Percentiles rank a stretch among this genome's conserved stretches.
phyloP scores from a whole-genome alignment of 2,329 filamentous ascomycete genomes.

The Alternaria sp. region DNA sequence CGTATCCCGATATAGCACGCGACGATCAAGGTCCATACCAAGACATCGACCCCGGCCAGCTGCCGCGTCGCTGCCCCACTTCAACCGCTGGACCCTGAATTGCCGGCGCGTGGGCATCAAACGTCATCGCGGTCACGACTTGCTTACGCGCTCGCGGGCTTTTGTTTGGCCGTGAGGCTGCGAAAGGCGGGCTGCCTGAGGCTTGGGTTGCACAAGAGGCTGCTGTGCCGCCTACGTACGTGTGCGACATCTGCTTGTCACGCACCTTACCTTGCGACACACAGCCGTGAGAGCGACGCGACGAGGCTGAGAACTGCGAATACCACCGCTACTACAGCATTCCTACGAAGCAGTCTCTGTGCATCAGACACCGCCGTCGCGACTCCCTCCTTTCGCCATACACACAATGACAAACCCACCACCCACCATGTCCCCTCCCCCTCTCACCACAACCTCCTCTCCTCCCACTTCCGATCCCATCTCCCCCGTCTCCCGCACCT shows the following conservation, averaged over 20 bases:
- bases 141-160: constrained; percentile 20
- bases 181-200: constrained; percentile 2
- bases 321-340: accelerated
- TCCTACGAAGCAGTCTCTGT: too few relatives aligned
- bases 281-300: neutral
- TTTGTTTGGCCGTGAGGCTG: constrained; percentile 15
- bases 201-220: neutral
- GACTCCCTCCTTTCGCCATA: neutral
- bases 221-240: neutral
- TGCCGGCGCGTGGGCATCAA: neutral
- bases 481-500: constrained; percentile 27
- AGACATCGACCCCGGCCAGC: neutral
- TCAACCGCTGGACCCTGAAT: constrained; percentile 15
- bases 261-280: neutral
- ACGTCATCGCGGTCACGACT: constrained; percentile 20
- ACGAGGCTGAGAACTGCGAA: neutral
- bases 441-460: constrained; percentile 5
- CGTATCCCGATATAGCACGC: neutral
- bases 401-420: constrained; percentile 13
- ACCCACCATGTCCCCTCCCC: constrained; percentile 25
- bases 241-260: neutral
- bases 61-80: constrained; percentile 16
- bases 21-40: constrained; percentile 7
- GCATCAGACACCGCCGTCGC: neutral
- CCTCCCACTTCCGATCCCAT: constrained; percentile 15